Evolutionary conservation across 805 yeast species (phyloP), one percentile per base, ranked within the genome.

Genomic region (Komagataella ulmi): DNA sequence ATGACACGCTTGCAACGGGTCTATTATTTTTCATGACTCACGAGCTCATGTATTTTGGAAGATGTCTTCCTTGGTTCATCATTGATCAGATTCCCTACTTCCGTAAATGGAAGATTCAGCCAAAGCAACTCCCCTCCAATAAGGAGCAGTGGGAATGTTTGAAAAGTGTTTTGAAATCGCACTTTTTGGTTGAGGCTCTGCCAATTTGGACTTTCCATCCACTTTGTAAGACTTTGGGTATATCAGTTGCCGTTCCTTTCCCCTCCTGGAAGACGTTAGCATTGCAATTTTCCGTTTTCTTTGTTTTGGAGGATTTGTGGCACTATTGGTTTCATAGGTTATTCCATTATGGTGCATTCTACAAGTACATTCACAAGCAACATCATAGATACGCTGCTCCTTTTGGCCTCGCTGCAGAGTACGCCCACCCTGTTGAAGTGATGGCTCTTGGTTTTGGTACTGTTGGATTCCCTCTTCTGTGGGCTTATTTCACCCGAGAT

Each of bases 121-220:
- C 75, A 6, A 63, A 70, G 17, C 74, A 77, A 55, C 59, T 77
- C 21, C 82, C 82, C 6, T 66, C 76, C 2, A 72, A 72, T 54
- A 70, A 72, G 57, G 83, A 78, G 60, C 83, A 78, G 59, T 78
- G 81, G 81, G 83, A 78, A 58, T 78, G 82, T 58, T 61, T 77
- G 53, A 78, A 77, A 59, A 67, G 79, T n/a, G 82, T 78, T 17
- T 64, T 78, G 49, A 75, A 70, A 52, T 75, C 79, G 14, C 83
- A 78, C 57, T 74, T 78, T 55, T 57, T 78, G 56, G 82, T 78
- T 30, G 83, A 78, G 61, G 82, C 77, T 1, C 68, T 78, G 52
- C 83, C 83, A 47, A 78, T 78, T 54, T 78, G 83, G 83, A 71
- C 77, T 19, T 78, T 78, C 69, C 83, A 78, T 57, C 83, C 83